Percentiles rank a stretch among this genome's conserved stretches.
phyloP scores from a whole-genome alignment of 2,329 filamentous ascomycete genomes.

The Alternaria sp. region DNA sequence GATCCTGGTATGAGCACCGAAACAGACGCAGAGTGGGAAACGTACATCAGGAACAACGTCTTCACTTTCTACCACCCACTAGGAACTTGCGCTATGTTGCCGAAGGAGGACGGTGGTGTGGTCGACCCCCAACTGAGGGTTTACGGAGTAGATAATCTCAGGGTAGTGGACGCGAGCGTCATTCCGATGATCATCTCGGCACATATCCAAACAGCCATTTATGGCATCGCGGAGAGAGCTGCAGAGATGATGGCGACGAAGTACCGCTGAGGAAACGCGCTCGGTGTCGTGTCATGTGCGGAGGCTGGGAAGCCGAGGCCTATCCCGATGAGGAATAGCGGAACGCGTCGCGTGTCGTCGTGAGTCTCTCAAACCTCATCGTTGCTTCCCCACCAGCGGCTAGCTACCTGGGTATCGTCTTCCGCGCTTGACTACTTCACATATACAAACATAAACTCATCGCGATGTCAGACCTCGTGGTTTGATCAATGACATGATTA shows the following conservation, averaged over 20 bases:
- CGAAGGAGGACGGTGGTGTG: constrained; percentile 22
- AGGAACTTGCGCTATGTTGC: constrained; percentile 42
- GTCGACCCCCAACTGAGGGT: constrained; percentile 24
- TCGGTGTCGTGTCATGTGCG: background rate
- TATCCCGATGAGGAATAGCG: background rate
- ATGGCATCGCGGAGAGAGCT: constrained; percentile 35
- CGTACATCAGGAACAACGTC: constrained; percentile 17
- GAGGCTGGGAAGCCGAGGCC: background rate
- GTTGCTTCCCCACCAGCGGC: background rate
- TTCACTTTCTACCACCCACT: constrained; percentile 34
- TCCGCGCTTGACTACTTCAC: background rate
- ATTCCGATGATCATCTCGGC: constrained; percentile 26
- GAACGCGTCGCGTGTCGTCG: background rate
- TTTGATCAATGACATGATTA: background rate
- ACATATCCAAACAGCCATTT: constrained; percentile 32
- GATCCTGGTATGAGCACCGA: constrained; percentile 24
- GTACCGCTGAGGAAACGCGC: background rate
- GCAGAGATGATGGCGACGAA: constrained; percentile 22
- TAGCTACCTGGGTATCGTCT: background rate
- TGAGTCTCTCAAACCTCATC: background rate
- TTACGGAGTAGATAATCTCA: constrained; percentile 23
- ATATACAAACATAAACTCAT: background rate
- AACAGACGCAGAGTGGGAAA: constrained; percentile 30
- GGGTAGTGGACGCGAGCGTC: constrained; percentile 22
- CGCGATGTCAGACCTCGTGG: background rate